Conservation (phyloP, 371 early-diverging fungal species). For the Mortierella sp. region DNA sequence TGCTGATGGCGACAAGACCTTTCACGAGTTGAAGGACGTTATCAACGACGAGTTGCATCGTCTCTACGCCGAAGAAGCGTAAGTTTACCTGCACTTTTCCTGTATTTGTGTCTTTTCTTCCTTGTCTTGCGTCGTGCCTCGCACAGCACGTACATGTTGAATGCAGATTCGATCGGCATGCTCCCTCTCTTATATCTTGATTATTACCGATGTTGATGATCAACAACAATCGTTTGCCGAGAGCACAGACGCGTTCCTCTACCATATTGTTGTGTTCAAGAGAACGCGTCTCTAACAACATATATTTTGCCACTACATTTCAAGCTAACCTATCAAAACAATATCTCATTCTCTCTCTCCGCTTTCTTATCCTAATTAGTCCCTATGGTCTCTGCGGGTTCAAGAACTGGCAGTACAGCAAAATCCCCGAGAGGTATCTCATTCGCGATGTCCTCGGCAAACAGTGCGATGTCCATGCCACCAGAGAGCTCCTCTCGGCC, state of each 20-base stretch:
- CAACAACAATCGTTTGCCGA: neutral
- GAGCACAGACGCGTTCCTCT: neutral
- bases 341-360: neutral
- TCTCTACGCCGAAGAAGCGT: slow-evolving; percentile 25
- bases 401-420: neutral
- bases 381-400: neutral
- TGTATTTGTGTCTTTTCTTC: neutral
- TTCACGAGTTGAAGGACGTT: slow-evolving; percentile 18
- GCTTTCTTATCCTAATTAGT: neutral
- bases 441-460: neutral
- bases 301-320: neutral
- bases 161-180: neutral
- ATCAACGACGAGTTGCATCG: slow-evolving; percentile 17
- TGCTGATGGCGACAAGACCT: slow-evolving; percentile 15
- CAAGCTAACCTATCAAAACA: neutral
- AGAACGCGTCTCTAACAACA: neutral
- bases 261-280: neutral
- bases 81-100: slow-evolving; percentile 19
- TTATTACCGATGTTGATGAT: neutral
- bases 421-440: neutral
- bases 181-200: neutral
- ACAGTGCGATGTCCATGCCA: neutral
- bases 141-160: neutral
- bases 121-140: neutral
- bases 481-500: neutral